These are phyloP conservation scores for Penicillium sp. DNA, from an alignment of 2,329 filamentous ascomycete genomes.

Conservation along the genomic window DNA sequence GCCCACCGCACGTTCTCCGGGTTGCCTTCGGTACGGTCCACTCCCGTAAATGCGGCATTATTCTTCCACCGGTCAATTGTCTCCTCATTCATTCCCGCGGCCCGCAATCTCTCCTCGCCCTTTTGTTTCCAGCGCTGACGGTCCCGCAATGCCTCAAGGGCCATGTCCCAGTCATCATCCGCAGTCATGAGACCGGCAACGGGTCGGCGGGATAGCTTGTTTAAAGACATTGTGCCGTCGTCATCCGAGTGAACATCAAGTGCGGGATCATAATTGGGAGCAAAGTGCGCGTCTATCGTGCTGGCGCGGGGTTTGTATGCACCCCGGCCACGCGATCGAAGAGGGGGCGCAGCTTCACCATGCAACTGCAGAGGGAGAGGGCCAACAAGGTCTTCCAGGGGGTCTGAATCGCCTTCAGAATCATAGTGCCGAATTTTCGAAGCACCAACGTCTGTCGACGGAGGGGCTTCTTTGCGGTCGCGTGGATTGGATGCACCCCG, in stretches of 20 bases:
- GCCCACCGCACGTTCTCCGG: constrained; percentile 74
- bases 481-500: not conserved
- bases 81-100: constrained; percentile 76
- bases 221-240: constrained; percentile 61
- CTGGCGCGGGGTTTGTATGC: constrained; percentile 59
- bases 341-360: constrained; percentile 42
- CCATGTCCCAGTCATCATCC: constrained; percentile 75
- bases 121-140: constrained; percentile 75
- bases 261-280: constrained; percentile 62
- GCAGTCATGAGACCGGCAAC: constrained; percentile 48
- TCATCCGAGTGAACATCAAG: constrained; percentile 44
- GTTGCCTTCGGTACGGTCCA: constrained; percentile 53
- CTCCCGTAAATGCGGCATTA: constrained; percentile 57
- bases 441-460: not conserved
- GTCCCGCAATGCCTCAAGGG: constrained; percentile 75
- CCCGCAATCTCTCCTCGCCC: constrained; percentile 73
- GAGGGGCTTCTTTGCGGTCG: not conserved
- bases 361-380: constrained; percentile 59
- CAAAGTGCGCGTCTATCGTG: constrained; percentile 80
- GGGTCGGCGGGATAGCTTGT: constrained; percentile 48
- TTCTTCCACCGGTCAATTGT: constrained; percentile 73
- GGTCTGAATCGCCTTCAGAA: constrained; percentile 61
- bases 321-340: constrained; percentile 70
- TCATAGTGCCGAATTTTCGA: constrained; percentile 2
- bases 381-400: constrained; percentile 74